Conservation (phyloP, 257 asterid species). For the Fraxinus anomala region DNA sequence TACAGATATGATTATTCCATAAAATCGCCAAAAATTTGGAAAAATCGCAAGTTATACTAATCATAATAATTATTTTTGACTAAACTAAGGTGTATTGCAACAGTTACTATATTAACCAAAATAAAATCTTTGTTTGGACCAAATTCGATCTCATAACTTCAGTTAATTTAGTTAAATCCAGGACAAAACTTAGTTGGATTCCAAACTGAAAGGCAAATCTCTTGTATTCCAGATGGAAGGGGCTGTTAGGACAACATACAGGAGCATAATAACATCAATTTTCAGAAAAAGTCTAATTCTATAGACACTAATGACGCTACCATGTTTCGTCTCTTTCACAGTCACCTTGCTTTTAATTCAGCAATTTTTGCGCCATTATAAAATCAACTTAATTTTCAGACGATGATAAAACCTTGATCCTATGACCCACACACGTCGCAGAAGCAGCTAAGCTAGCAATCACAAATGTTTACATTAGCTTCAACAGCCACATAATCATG, state of each 20-base stretch:
- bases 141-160: not conserved
- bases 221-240: not conserved
- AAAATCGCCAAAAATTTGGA: not conserved
- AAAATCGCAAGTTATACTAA: not conserved
- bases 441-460: not conserved
- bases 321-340: not conserved
- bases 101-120: not conserved
- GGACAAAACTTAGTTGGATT: not conserved
- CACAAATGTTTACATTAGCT: not conserved
- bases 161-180: not conserved
- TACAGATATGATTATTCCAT: not conserved
- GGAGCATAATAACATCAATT: not conserved
- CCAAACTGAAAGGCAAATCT: not conserved
- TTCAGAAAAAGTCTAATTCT: not conserved
- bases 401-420: not conserved
- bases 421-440: not conserved
- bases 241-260: not conserved
- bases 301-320: not conserved
- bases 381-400: not conserved
- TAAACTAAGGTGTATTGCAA: not conserved
- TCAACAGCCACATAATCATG: not conserved
- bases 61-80: not conserved
- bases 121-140: not conserved
- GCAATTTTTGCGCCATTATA: not conserved
- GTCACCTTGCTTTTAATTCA: not conserved